These are phyloP conservation scores for Yarrowia sp. DNA, from an alignment of 805 yeast species.

Conservation along the genomic window DNA sequence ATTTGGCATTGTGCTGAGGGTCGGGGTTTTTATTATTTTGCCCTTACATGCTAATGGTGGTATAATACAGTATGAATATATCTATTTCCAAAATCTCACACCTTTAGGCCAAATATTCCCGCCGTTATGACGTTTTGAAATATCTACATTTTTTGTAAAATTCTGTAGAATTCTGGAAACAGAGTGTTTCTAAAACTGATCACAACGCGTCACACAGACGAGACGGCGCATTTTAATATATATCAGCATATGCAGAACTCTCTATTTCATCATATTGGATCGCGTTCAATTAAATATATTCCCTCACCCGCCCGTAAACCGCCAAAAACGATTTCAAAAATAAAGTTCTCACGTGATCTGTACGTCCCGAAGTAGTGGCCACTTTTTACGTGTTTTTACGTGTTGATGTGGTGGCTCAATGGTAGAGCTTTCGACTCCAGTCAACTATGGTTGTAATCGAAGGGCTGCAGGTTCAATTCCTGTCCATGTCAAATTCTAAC, in stretches of 20 bases:
- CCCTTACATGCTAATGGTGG: too few relatives aligned
- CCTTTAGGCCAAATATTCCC: too few relatives aligned
- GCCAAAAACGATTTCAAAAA: background rate
- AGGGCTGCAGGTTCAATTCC: conserved; percentile 87
- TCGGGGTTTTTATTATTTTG: too few relatives aligned
- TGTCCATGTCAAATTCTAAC: conserved; percentile 46
- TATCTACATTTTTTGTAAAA: background rate
- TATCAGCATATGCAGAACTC: background rate
- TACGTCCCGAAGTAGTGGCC: background rate
- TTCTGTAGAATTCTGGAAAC: background rate
- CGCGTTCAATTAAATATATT: background rate
- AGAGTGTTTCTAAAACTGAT: background rate
- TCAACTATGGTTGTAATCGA: conserved; percentile 51
- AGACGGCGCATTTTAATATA: too few relatives aligned
- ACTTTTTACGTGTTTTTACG: background rate
- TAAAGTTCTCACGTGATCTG: background rate
- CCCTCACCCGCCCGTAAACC: background rate
- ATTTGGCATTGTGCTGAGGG: too few relatives aligned
- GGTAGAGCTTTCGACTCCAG: conserved; percentile 81
- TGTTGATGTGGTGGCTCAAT: conserved; percentile 58
- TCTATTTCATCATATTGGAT: background rate
- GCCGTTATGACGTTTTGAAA: too few relatives aligned
- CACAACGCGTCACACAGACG: background rate
- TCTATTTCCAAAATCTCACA: too few relatives aligned
- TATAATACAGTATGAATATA: too few relatives aligned